Evolutionary conservation across 1,284 basidiomycete genomes (phyloP).

Genomic region (Trametes sp.): DNA sequence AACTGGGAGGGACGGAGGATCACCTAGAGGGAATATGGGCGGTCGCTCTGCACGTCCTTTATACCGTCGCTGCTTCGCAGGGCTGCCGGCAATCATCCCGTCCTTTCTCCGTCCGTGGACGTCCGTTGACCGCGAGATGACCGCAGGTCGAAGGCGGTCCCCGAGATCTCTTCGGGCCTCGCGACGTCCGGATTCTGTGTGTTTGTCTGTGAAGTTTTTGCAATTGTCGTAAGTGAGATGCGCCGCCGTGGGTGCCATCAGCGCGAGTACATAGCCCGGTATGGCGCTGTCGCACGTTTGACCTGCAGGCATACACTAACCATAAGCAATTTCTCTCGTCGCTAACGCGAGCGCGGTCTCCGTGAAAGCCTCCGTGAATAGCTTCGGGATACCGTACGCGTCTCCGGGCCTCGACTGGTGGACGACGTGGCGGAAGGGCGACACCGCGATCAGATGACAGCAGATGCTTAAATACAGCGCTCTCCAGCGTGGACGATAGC

Average conservation of each 20-base stretch:
- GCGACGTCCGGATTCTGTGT: conserved; percentile 7
- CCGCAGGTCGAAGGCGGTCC: conserved; percentile 10
- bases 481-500: not conserved
- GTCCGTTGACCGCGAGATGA: conserved; percentile 14
- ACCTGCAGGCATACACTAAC: not conserved
- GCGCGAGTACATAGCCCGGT: not conserved
- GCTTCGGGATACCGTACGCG: conserved; percentile 2
- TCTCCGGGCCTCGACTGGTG: conserved; percentile 9
- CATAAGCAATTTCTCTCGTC: not conserved
- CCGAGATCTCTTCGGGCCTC: conserved; percentile 3
- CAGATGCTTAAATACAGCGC: conserved; percentile 11
- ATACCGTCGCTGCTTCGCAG: conserved; percentile 16
- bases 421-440: conserved; percentile 1
- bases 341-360: not conserved
- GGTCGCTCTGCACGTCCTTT: conserved; percentile 5
- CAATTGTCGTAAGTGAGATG: not conserved
- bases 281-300: conserved; percentile 7
- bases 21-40: conserved; percentile 6
- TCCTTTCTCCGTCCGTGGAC: conserved; percentile 21
- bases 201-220: conserved; percentile 5
- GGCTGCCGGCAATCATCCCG: conserved; percentile 24
- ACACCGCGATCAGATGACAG: conserved; percentile 15
- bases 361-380: not conserved
- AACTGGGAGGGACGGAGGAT: conserved; percentile 8
- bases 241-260: conserved; percentile 7